Base-by-base conservation (phyloP, 2,329 filamentous ascomycete species). In the Scedosporium aurantiacum region DNA sequence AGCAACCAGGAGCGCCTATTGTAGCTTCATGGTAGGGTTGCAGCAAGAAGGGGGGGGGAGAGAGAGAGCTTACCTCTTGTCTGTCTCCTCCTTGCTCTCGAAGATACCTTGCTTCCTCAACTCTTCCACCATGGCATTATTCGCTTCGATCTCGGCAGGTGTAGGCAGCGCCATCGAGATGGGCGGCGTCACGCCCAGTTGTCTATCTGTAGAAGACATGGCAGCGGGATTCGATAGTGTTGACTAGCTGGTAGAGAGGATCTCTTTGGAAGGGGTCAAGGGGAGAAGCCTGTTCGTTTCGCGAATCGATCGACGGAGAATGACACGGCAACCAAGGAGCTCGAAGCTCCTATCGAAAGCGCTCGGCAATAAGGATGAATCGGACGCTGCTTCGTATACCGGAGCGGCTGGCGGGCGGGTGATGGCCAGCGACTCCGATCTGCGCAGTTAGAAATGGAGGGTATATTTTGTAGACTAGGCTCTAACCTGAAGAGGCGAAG, bases 61-160 rank as follows among this genome's bases (percentile, higher is more conserved):
- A 18, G 32, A 16, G 18, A n/a, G 21, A 16, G 12, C 73, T 64
- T 75, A 90, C 90, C 92, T 87, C 72, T 89, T 91, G 64, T 90
- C 82, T 2, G 90, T 96, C 71, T 95, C 94, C 52, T 89, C 81
- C 14, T 85, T 82, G 60, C 84, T 85, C 74, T 97, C 94, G 68
- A 96, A 99, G 60, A 94, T 96, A 75, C 95, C 93, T 75, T 97
- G 90, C 47, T 81, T 81, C 72, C 91, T 91, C 64, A 99, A 78
- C 74, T 97, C 92, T 61, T 89, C 85, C 62, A 96, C 82, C 54
- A 99, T 82, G 61, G 86, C 80, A 66, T 91, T 86, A 68, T 90
- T 95, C 58, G 88, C 83, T 65, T 87, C 81, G 62, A 88, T 83
- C 72, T 99, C 93, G 43, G 82, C 77, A 61, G 88, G 82, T 1